Percentiles rank a stretch among this genome's conserved stretches.
Conservation (phyloP, 176 grass and related monocot genomes). For the Hsuehochloa calcarea region DNA sequence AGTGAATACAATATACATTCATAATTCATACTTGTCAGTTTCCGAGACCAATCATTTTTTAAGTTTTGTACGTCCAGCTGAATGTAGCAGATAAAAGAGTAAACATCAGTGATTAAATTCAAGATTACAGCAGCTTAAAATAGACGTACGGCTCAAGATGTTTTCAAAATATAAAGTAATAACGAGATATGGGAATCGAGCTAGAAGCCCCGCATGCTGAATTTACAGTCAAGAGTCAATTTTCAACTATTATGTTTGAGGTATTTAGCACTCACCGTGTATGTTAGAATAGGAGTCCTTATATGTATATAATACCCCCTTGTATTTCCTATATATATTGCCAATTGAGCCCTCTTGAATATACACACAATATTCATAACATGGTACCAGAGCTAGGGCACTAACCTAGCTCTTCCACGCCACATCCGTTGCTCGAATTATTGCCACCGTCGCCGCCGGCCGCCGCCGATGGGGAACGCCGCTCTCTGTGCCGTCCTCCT, state of each 20-base stretch:
- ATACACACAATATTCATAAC: too few species aligned
- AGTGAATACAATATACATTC: conserved; percentile 36
- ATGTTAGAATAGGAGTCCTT: too few species aligned
- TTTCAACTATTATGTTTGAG: not conserved
- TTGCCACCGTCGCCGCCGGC: too few species aligned
- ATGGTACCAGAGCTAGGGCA: too few species aligned
- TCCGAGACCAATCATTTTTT: not conserved
- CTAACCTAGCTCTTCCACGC: too few species aligned
- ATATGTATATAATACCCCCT: too few species aligned
- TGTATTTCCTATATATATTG: too few species aligned
- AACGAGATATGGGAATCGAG: not conserved
- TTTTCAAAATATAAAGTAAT: conserved; percentile 7
- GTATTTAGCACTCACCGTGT: not conserved
- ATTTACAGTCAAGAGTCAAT: not conserved
- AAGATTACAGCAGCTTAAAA: not conserved
- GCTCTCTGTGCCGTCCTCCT: too few species aligned
- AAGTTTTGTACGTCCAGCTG: not conserved
- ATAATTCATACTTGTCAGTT: conserved; percentile 12
- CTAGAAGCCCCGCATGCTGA: not conserved
- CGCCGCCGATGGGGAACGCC: too few species aligned
- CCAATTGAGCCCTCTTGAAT: too few species aligned
- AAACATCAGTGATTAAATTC: not conserved
- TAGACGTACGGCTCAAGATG: not conserved
- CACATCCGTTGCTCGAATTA: too few species aligned
- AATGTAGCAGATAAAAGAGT: not conserved